A percentile compares a stretch with the other conserved stretches of the same genome.
Conservation (phyloP, 2,329 filamentous ascomycete genomes). For the Pseudopithomyces chartarum region DNA sequence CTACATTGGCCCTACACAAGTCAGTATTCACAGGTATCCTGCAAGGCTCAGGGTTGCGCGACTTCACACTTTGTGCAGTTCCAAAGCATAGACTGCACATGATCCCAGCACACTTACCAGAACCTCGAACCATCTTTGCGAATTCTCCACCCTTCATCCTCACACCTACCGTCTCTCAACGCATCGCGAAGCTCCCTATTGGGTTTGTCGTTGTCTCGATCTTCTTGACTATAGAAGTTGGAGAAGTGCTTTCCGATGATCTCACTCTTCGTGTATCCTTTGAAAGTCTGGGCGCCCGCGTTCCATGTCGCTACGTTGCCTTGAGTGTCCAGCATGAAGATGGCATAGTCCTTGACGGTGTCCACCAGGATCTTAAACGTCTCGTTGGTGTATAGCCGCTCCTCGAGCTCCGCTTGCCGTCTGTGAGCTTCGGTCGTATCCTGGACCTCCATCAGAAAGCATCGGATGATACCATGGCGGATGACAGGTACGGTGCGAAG, state of each 20-base stretch:
- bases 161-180: constrained; percentile 59
- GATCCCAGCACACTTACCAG: constrained; percentile 39
- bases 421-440: constrained; percentile 42
- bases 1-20: constrained; percentile 56
- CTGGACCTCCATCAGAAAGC: constrained; percentile 50
- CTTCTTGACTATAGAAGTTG: constrained; percentile 60
- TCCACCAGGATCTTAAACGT: constrained; percentile 66
- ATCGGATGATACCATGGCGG: constrained; percentile 45
- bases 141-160: constrained; percentile 66
- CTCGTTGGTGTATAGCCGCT: constrained; percentile 54
- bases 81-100: not conserved
- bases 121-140: constrained; percentile 63
- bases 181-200: constrained; percentile 58
- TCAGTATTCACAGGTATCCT: not conserved
- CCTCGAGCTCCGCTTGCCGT: constrained; percentile 47
- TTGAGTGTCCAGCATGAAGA: constrained; percentile 63
- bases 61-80: not conserved
- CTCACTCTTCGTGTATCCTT: constrained; percentile 60
- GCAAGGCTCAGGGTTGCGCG: not conserved
- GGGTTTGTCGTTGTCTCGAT: constrained; percentile 56
- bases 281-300: constrained; percentile 59
- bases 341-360: constrained; percentile 66
- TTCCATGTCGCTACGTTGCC: constrained; percentile 66
- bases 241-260: constrained; percentile 65
- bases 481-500: constrained; percentile 52